These are phyloP conservation scores for Neofusicoccum kwambonambiense DNA, from an alignment of 2,329 filamentous ascomycete species.

Conservation along the genomic window DNA sequence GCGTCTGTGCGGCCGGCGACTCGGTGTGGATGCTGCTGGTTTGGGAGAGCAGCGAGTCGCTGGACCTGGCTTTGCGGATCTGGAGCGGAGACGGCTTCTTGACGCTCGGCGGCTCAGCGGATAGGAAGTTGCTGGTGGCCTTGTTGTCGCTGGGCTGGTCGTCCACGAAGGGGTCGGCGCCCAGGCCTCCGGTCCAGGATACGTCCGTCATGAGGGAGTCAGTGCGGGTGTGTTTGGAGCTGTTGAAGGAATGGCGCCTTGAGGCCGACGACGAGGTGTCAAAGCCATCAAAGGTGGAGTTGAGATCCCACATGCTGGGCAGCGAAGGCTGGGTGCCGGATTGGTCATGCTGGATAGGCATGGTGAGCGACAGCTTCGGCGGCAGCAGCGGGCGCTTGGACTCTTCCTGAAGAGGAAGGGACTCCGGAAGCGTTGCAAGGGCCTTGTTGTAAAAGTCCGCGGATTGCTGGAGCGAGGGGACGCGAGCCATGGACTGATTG, in stretches of 20 bases:
- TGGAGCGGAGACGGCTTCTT: slow-evolving; percentile 14
- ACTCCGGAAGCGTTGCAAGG: slow-evolving; percentile 24
- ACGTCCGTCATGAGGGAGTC: slow-evolving; percentile 10
- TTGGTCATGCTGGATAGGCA: not conserved
- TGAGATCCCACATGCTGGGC: slow-evolving; percentile 14
- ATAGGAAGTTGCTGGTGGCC: not conserved
- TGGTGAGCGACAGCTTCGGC: not conserved
- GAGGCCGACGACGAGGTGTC: not conserved
- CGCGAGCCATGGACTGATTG: slow-evolving; percentile 28
- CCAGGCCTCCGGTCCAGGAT: not conserved
- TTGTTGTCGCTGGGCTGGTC: not conserved
- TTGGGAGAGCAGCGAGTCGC: not conserved
- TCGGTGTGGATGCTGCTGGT: not conserved
- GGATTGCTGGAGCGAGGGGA: slow-evolving; percentile 31
- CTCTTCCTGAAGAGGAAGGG: not conserved
- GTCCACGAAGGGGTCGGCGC: not conserved
- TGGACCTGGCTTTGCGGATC: slow-evolving; percentile 8
- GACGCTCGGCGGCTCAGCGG: not conserved
- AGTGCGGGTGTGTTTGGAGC: not conserved
- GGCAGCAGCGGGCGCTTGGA: not conserved
- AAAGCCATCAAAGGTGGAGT: not conserved
- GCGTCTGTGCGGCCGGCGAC: slow-evolving; percentile 12
- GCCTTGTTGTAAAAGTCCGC: slow-evolving; percentile 36
- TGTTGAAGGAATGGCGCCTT: not conserved
- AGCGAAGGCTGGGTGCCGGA: not conserved